Evolutionary conservation across 116 monocot species (phyloP), one percentile per base, ranked within the genome.

Genomic region (Papilionanthe hybrid): DNA sequence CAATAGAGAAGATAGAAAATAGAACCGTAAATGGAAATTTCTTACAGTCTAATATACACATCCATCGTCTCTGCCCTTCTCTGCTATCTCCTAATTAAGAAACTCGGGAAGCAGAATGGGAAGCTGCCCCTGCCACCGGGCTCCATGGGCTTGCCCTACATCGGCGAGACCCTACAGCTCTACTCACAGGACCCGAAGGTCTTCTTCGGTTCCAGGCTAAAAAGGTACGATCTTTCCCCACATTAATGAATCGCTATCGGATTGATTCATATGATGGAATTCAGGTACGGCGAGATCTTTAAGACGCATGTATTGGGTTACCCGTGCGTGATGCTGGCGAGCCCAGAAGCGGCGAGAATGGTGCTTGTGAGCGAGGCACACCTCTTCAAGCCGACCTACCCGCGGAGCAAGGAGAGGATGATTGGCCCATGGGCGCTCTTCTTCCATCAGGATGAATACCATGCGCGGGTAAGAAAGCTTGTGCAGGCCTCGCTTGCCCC

Each of bases 251-350:
- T 50, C 3, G 50, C 13, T 13, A 50, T 50, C 15, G 1, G 13
- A 50, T 60, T 23, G 28, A 55, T 2, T 73, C 9, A 63, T 63
- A 23, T 23, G 63, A 25, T 25, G n/a, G 63, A 41, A 42, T 50
- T 28, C 47, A 92, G 93, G 88, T 90, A 91, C 53, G 96, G 96
- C 0, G 93, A 96, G 77, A 83, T 96, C 9, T 93, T 96, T 84
- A 96, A 96, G 90, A 96, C 93, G 19, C 86, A 84, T 50, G 9
- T 93, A 4, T 78, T 93, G 43, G 96, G 94, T 7, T 94, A 83
- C 79, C 89, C 90, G 9, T 89, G 96, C 76, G 91, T 97, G 78
- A 97, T 97, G 94, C 77, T 94, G 96, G 84, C 92, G 8, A 91
- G 91, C 84, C 94, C 96, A 7, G 96, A 97, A 85, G 94, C 96